A percentile compares a stretch with the other conserved stretches of the same genome.
phyloP scores from a whole-genome alignment of 2,329 filamentous ascomycete species.

The Exophiala alcalophila region DNA sequence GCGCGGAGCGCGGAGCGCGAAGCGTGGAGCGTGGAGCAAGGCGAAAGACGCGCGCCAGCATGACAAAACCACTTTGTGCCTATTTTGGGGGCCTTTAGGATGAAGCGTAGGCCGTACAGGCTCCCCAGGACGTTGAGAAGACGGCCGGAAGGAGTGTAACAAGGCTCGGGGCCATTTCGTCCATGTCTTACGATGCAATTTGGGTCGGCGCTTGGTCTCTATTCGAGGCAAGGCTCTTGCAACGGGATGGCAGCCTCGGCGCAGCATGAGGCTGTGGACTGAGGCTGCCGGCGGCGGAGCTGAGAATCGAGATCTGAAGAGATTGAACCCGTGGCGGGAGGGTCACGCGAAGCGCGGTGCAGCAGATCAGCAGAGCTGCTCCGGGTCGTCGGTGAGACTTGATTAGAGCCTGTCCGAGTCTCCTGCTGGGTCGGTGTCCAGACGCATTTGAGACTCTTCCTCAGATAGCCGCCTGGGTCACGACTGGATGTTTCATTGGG shows the following conservation, averaged over 20 bases:
- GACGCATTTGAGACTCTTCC: too few relatives aligned
- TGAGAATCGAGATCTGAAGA: slow-evolving; percentile 17
- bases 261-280: too few relatives aligned
- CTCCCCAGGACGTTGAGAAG: slow-evolving; percentile 7
- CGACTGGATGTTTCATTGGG: slow-evolving; percentile 1
- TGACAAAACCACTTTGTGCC: slow-evolving; percentile 22
- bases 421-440: too few relatives aligned
- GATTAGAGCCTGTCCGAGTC: too few relatives aligned
- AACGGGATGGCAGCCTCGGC: slow-evolving; percentile 28
- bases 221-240: slow-evolving; percentile 25
- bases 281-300: too few relatives aligned
- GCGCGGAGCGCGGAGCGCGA: slow-evolving; percentile 19
- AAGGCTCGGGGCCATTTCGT: slow-evolving; percentile 13
- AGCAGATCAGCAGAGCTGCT: slow-evolving; percentile 10
- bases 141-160: slow-evolving; percentile 19
- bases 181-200: slow-evolving; percentile 27
- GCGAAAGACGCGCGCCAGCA: slow-evolving; percentile 26
- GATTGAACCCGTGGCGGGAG: slow-evolving; percentile 13
- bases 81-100: slow-evolving; percentile 23
- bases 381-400: neutral
- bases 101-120: slow-evolving; percentile 7
- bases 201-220: slow-evolving; percentile 27
- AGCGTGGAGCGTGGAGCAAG: slow-evolving; percentile 19
- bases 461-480: slow-evolving; percentile 22
- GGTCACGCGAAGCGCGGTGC: slow-evolving; percentile 22